Evolutionary conservation across 352 stramenopile species (phyloP).

Genomic region (Paralagenidium karlingii): DNA sequence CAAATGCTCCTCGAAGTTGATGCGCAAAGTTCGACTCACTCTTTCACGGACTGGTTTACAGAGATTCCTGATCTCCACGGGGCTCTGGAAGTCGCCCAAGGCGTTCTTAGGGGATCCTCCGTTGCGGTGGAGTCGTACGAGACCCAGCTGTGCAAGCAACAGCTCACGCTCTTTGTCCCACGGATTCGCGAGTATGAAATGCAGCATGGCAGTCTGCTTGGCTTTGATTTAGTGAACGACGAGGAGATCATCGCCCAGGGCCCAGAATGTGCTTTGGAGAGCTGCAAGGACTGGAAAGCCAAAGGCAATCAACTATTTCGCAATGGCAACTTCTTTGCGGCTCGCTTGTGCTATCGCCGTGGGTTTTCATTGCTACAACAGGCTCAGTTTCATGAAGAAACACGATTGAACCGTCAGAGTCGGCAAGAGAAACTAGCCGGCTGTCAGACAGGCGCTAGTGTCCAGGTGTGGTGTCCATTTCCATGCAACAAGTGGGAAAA

Average conservation of each 20-base stretch:
- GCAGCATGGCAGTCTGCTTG: constrained; percentile 32
- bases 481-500: constrained; percentile 13
- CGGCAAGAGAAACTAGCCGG: constrained; percentile 15
- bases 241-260: constrained; percentile 4
- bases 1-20: constrained; percentile 38
- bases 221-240: constrained; percentile 18
- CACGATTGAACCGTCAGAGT: constrained; percentile 13
- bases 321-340: constrained; percentile 37
- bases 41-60: constrained; percentile 12
- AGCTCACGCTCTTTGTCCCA: constrained; percentile 19
- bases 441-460: constrained; percentile 38
- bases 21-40: too few species aligned
- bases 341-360: constrained; percentile 47
- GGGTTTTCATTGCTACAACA: constrained; percentile 31
- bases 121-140: constrained; percentile 22
- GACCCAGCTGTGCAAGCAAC: constrained; percentile 21
- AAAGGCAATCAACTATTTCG: constrained; percentile 49
- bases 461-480: constrained; percentile 4
- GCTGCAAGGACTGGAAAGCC: constrained; percentile 22
- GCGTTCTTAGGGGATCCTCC: constrained; percentile 15
- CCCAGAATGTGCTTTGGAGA: constrained; percentile 9
- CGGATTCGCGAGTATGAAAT: constrained; percentile 42
- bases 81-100: constrained; percentile 32
- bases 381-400: constrained; percentile 31
- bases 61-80: constrained; percentile 35